These are phyloP conservation scores for Entomortierella parvispora DNA, from an alignment of 192 early-diverging fungal species.

Conservation along the genomic window DNA sequence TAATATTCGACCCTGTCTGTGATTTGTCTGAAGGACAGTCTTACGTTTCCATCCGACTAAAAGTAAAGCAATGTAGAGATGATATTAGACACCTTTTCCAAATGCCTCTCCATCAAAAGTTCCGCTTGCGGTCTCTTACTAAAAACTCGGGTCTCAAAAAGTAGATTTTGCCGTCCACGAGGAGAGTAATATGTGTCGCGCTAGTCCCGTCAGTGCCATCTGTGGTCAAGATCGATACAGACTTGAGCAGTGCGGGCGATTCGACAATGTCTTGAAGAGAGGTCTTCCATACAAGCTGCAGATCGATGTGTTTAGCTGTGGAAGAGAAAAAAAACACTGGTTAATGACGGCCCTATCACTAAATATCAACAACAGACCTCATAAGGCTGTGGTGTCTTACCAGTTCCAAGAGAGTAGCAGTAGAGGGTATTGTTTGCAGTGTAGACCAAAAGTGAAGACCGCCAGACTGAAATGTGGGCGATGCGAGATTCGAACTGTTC, in stretches of 20 bases:
- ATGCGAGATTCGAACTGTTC: conserved; percentile 60
- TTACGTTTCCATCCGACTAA: conserved; percentile 46
- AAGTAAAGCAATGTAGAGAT: background rate
- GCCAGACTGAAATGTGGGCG: conserved; percentile 62
- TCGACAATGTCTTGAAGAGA: conserved; percentile 50
- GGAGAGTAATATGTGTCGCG: conserved; percentile 68
- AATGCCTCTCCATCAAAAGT: no score
- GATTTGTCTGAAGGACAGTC: conserved; percentile 54
- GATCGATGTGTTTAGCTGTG: conserved; percentile 41
- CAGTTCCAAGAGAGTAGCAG: conserved; percentile 49
- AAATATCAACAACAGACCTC: background rate
- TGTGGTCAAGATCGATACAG: conserved; percentile 40
- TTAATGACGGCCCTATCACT: background rate
- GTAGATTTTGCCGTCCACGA: conserved; percentile 75
- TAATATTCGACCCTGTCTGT: conserved; percentile 77
- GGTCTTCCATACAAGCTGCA: conserved; percentile 49
- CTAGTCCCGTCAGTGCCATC: conserved; percentile 50
- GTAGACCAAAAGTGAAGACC: conserved; percentile 69
- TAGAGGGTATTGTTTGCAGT: conserved; percentile 62
- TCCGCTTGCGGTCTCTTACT: no score
- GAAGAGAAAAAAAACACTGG: background rate
- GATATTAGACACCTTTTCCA: no score
- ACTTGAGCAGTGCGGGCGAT: conserved; percentile 38
- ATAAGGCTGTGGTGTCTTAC: conserved; percentile 2
- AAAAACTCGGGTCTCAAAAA: conserved; percentile 66